Evolutionary conservation across 2,329 filamentous ascomycete genomes (phyloP).

Genomic region (Pleoardoris graminearum): DNA sequence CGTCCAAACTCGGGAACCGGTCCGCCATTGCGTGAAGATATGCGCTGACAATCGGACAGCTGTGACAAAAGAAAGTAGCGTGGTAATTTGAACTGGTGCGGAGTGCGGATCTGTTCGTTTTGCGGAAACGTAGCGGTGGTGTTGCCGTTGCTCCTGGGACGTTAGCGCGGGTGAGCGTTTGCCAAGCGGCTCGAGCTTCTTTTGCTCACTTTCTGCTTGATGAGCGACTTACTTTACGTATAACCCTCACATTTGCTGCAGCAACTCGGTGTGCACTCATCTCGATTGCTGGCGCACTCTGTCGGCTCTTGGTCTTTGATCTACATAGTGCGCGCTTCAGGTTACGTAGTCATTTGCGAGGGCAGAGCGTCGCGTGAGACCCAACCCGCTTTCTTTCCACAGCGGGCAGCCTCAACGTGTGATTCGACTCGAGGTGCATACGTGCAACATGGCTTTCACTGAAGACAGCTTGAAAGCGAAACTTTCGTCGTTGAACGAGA

Average conservation of each 20-base stretch:
- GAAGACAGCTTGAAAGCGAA: conserved; percentile 95
- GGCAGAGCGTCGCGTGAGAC: conserved; percentile 28
- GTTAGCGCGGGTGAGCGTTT: conserved; percentile 3
- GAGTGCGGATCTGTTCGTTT: conserved; percentile 4
- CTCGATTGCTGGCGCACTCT: neutral
- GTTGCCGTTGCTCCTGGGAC: conserved; percentile 1
- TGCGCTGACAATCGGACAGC: conserved; percentile 1
- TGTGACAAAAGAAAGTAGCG: neutral
- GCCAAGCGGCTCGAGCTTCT: conserved; percentile 2
- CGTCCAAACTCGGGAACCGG: conserved; percentile 57
- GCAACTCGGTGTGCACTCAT: neutral
- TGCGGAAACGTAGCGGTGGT: conserved; percentile 2
- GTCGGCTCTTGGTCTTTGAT: neutral
- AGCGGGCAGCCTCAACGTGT: conserved; percentile 23
- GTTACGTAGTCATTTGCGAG: neutral
- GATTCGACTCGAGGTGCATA: conserved; percentile 14
- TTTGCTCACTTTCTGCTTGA: neutral
- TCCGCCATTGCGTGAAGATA: conserved; percentile 50
- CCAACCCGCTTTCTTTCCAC: conserved; percentile 17
- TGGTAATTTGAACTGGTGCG: neutral
- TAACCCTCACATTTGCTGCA: conserved; percentile 2
- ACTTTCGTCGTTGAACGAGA: conserved; percentile 93
- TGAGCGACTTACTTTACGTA: neutral
- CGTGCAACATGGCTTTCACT: conserved; percentile 79
- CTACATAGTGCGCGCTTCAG: conserved; percentile 5